Percentiles rank a stretch among this genome's conserved stretches.
These are phyloP conservation scores for Gossypium ekmanianum DNA, from an alignment of 345 rosid genomes.

Conservation along the genomic window DNA sequence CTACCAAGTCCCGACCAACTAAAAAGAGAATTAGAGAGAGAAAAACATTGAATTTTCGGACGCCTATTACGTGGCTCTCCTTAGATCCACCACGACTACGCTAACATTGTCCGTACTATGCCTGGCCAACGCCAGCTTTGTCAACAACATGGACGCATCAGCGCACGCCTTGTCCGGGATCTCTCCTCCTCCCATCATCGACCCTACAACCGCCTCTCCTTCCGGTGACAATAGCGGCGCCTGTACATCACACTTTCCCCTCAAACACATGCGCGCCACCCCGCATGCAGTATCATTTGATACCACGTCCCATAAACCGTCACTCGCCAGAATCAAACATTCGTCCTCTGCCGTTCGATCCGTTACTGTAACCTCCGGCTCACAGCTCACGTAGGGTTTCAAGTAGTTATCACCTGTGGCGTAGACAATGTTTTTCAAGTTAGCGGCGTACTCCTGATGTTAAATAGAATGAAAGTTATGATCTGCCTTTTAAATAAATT, in stretches of 20 bases:
- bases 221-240: not conserved
- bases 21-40: not conserved
- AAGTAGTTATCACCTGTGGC: slow-evolving; percentile 73
- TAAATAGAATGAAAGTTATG: not conserved
- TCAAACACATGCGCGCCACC: slow-evolving; percentile 61
- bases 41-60: not conserved
- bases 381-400: slow-evolving; percentile 81
- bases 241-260: slow-evolving; percentile 20
- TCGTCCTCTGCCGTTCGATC: slow-evolving; percentile 72
- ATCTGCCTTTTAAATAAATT: not conserved
- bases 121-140: slow-evolving; percentile 75
- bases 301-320: slow-evolving; percentile 93
- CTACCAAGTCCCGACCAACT: not conserved
- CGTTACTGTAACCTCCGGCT: slow-evolving; percentile 68
- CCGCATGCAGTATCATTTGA: slow-evolving; percentile 76
- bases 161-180: slow-evolving; percentile 53
- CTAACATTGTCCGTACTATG: slow-evolving; percentile 84
- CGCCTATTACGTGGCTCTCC: slow-evolving; percentile 36
- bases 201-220: slow-evolving; percentile 5
- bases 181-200: slow-evolving; percentile 24
- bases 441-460: not conserved
- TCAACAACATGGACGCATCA: slow-evolving; percentile 65
- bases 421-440: not conserved
- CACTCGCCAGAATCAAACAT: slow-evolving; percentile 73
- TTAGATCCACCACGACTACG: slow-evolving; percentile 76